A percentile compares a stretch with the other conserved stretches of the same genome.
Evolutionary conservation across 148 eudicot species (phyloP).

Genomic region (Fallopia convolvulus): DNA sequence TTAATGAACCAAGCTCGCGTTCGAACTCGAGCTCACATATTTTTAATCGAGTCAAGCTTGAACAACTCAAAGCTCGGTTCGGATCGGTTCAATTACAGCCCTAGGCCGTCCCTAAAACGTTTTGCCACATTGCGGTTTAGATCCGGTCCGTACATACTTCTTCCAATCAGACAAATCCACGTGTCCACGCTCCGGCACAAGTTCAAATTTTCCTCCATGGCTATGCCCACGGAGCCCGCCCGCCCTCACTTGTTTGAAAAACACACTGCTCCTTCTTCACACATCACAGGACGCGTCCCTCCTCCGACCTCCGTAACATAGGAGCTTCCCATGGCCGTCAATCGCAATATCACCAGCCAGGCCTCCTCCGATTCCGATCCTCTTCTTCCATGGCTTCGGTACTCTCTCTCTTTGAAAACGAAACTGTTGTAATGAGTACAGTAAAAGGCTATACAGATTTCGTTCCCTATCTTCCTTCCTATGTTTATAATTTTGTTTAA

Average conservation of each 20-base stretch:
- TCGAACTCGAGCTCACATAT: too few relatives aligned
- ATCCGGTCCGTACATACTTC: background rate
- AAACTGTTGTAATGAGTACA: background rate
- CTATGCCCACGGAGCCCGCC: background rate
- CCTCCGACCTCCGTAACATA: background rate
- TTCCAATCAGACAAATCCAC: background rate
- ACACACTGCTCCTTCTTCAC: background rate
- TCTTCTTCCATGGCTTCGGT: constrained; percentile 57
- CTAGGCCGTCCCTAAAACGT: too few relatives aligned
- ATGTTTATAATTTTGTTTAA: background rate
- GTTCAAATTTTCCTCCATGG: background rate
- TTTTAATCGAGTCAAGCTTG: too few relatives aligned
- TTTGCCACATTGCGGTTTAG: background rate
- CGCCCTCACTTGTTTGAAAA: background rate
- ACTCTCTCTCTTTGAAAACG: background rate
- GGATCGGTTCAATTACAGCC: too few relatives aligned
- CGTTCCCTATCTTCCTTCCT: background rate
- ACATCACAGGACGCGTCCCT: background rate
- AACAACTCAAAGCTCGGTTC: too few relatives aligned
- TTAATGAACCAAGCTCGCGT: too few relatives aligned
- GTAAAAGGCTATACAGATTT: background rate
- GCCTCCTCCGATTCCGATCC: constrained; percentile 37
- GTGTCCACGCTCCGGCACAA: background rate
- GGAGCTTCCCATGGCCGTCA: constrained; percentile 2
- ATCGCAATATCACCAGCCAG: constrained; percentile 9